phyloP scores from a whole-genome alignment of 495 filamentous ascomycete species.

The Daldinia bambusicola region DNA sequence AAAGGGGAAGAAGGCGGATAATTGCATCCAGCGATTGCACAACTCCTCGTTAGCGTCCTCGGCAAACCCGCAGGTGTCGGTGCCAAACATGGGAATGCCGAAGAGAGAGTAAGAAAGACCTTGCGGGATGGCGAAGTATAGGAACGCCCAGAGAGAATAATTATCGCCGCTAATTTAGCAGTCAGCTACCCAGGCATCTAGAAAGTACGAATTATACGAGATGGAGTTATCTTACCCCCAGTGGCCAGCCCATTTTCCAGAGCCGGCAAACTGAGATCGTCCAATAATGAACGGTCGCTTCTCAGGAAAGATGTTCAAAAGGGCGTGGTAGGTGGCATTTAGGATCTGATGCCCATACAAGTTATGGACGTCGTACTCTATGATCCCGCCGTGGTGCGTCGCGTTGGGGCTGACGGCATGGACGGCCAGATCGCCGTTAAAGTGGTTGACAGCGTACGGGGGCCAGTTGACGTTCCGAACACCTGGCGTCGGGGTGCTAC shows the following conservation, averaged over 20 bases:
- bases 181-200: slow-evolving; percentile 3
- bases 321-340: slow-evolving; percentile 81
- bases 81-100: slow-evolving; percentile 89
- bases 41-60: slow-evolving; percentile 78
- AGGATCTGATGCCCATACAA: slow-evolving; percentile 79
- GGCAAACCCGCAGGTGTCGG: slow-evolving; percentile 83
- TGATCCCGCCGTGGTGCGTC: slow-evolving; percentile 74
- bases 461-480: slow-evolving; percentile 81
- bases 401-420: slow-evolving; percentile 82
- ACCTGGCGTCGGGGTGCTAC: slow-evolving; percentile 73
- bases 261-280: slow-evolving; percentile 82
- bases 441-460: slow-evolving; percentile 84
- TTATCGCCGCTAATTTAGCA: slow-evolving; percentile 70
- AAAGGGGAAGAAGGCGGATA: slow-evolving; percentile 87
- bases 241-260: slow-evolving; percentile 83
- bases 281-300: slow-evolving; percentile 89
- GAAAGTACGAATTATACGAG: too few relatives aligned
- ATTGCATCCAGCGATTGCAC: slow-evolving; percentile 88
- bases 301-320: slow-evolving; percentile 67
- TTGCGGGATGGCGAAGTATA: slow-evolving; percentile 85
- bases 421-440: slow-evolving; percentile 77
- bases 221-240: slow-evolving; percentile 67
- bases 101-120: slow-evolving; percentile 82
- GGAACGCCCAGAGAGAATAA: slow-evolving; percentile 69
- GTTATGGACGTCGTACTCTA: slow-evolving; percentile 86